Evolutionary conservation across 2,329 filamentous ascomycete genomes (phyloP).

Genomic region (Paraconiothyrium brasiliense): DNA sequence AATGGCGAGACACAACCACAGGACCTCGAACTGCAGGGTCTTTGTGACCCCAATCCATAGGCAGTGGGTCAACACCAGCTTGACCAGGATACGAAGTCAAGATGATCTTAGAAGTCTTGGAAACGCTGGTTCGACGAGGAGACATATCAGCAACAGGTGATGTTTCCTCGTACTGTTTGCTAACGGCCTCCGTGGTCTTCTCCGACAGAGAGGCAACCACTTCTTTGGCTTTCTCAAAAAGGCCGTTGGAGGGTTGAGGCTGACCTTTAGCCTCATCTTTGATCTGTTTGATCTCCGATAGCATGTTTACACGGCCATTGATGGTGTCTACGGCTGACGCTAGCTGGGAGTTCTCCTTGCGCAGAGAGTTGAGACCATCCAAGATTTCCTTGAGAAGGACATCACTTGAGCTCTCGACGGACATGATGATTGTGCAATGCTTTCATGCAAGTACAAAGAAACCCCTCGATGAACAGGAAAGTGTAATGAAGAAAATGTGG

Average conservation of each 20-base stretch:
- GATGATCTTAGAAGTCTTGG: constrained; percentile 69
- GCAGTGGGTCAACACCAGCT: constrained; percentile 90
- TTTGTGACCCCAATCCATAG: constrained; percentile 84
- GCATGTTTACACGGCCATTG: constrained; percentile 68
- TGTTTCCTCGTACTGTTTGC: constrained; percentile 51
- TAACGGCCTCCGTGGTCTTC: constrained; percentile 50
- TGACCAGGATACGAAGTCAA: constrained; percentile 91
- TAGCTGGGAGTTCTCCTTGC: constrained; percentile 65
- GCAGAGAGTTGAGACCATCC: constrained; percentile 63
- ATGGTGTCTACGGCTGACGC: constrained; percentile 67
- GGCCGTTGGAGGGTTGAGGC: constrained; percentile 25
- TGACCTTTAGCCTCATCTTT: constrained; percentile 57
- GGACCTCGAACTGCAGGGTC: constrained; percentile 82
- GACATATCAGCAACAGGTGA: constrained; percentile 42
- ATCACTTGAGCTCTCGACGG: constrained; percentile 42
- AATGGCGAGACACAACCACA: constrained; percentile 82
- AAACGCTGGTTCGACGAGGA: constrained; percentile 53
- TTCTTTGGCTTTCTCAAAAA: constrained; percentile 42
- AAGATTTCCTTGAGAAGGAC: constrained; percentile 65
- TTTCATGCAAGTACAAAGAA: constrained; percentile 21
- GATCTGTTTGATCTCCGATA: constrained; percentile 67
- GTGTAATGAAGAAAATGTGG: constrained; percentile 22
- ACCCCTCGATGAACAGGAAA: constrained; percentile 15
- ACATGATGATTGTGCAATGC: constrained; percentile 35
- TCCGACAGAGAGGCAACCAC: constrained; percentile 29